A percentile compares a stretch with the other conserved stretches of the same genome.
These are phyloP conservation scores for Bonia amplexicaulis DNA, from an alignment of 176 grass and related monocot species.

Conservation along the genomic window DNA sequence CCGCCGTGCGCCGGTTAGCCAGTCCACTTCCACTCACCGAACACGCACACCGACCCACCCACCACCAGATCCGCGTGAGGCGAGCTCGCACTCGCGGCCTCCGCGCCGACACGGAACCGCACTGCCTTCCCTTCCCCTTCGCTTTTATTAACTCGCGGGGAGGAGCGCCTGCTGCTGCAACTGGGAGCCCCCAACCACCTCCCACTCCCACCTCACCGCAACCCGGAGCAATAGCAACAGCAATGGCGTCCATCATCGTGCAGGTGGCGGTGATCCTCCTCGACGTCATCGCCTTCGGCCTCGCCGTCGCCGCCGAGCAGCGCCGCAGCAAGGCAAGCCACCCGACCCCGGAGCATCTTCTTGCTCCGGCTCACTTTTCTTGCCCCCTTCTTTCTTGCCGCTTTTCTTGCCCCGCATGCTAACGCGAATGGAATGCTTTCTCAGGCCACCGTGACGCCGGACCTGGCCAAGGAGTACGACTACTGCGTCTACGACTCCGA, in stretches of 20 bases:
- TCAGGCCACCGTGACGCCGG: conserved; percentile 54
- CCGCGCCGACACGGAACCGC: conserved; percentile 31
- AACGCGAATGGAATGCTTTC: background rate
- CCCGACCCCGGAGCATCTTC: background rate
- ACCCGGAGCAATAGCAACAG: background rate
- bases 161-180: background rate
- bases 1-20: background rate
- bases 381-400: too few species aligned
- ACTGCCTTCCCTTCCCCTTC: background rate
- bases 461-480: conserved; percentile 63
- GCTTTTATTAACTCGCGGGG: background rate
- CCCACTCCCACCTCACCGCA: background rate
- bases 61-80: background rate
- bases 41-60: background rate
- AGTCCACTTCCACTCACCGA: conserved; percentile 15
- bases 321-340: conserved; percentile 65
- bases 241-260: conserved; percentile 66
- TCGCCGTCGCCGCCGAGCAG: conserved; percentile 91
- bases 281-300: conserved; percentile 76
- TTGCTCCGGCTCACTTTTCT: background rate
- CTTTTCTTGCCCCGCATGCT: background rate
- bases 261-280: conserved; percentile 58
- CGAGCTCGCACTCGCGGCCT: background rate
- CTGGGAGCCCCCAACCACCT: background rate
- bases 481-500: conserved; percentile 85